Evolutionary conservation across 2,329 filamentous ascomycete genomes (phyloP).

Genomic region (Achaetomium macrosporum): DNA sequence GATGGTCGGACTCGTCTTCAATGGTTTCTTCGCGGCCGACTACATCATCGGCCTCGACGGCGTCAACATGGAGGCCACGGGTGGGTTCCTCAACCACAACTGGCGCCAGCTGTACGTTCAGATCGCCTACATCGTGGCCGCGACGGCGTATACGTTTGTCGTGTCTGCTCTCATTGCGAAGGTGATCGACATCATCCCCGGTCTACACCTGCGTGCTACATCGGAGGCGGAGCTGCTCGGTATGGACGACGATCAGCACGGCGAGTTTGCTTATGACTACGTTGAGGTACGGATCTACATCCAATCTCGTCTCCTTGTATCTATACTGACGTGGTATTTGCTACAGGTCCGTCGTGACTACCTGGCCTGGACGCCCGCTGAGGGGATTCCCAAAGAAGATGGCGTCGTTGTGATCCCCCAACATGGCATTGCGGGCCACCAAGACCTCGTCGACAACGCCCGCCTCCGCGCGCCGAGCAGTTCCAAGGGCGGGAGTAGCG

Average conservation of each 20-base stretch:
- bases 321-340: conserved; percentile 7
- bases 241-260: conserved; percentile 86
- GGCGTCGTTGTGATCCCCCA: conserved; percentile 58
- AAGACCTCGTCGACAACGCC: conserved; percentile 43
- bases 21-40: conserved; percentile 63
- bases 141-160: conserved; percentile 63
- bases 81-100: conserved; percentile 72
- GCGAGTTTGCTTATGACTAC: conserved; percentile 86
- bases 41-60: conserved; percentile 71
- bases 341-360: conserved; percentile 65
- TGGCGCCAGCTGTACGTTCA: conserved; percentile 73
- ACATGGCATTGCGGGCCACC: conserved; percentile 67
- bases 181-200: conserved; percentile 67
- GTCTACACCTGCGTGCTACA: conserved; percentile 70
- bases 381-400: conserved; percentile 54
- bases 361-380: conserved; percentile 77
- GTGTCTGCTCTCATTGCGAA: conserved; percentile 70
- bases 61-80: conserved; percentile 61
- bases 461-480: conserved; percentile 2
- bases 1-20: conserved; percentile 65
- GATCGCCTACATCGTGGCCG: conserved; percentile 66
- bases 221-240: conserved; percentile 80
- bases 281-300: conserved; percentile 53
- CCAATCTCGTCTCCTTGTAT: neutral
- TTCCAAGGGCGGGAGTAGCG: conserved; percentile 8